Evolutionary conservation across 2,329 filamentous ascomycete species (phyloP).

Genomic region (Exophiala alcalophila): DNA sequence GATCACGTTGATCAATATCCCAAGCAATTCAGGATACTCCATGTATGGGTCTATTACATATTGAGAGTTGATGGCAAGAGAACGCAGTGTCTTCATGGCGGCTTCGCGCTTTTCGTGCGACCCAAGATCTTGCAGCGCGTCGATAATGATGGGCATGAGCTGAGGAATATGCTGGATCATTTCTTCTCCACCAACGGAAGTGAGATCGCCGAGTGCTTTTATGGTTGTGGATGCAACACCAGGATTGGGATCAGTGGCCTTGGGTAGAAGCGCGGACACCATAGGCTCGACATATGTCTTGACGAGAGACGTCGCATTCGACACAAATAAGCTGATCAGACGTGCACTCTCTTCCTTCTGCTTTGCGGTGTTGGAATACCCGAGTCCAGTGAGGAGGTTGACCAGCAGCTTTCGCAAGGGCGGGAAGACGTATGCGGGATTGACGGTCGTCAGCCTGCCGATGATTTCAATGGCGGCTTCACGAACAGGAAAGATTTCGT

Average conservation of each 20-base stretch:
- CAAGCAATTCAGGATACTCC: slow-evolving; percentile 89
- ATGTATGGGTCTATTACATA: slow-evolving; percentile 97
- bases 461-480: slow-evolving; percentile 97
- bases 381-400: slow-evolving; percentile 91
- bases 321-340: slow-evolving; percentile 85
- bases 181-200: slow-evolving; percentile 87
- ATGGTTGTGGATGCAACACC: slow-evolving; percentile 93
- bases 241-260: slow-evolving; percentile 78
- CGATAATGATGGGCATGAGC: slow-evolving; percentile 92
- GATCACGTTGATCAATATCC: slow-evolving; percentile 89
- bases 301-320: slow-evolving; percentile 88
- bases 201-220: slow-evolving; percentile 89
- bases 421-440: slow-evolving; percentile 96
- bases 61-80: slow-evolving; percentile 90
- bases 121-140: slow-evolving; percentile 89
- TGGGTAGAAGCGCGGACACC: slow-evolving; percentile 89
- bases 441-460: slow-evolving; percentile 82
- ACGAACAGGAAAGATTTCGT: slow-evolving; percentile 87
- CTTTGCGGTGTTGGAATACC: slow-evolving; percentile 88
- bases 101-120: slow-evolving; percentile 88
- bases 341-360: slow-evolving; percentile 97
- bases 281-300: slow-evolving; percentile 97
- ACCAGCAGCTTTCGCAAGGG: slow-evolving; percentile 92
- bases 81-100: slow-evolving; percentile 83
- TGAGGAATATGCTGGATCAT: slow-evolving; percentile 89